phyloP scores from a whole-genome alignment of 2,329 filamentous ascomycete genomes.

The Hawksworthiomyces lignivorus region DNA sequence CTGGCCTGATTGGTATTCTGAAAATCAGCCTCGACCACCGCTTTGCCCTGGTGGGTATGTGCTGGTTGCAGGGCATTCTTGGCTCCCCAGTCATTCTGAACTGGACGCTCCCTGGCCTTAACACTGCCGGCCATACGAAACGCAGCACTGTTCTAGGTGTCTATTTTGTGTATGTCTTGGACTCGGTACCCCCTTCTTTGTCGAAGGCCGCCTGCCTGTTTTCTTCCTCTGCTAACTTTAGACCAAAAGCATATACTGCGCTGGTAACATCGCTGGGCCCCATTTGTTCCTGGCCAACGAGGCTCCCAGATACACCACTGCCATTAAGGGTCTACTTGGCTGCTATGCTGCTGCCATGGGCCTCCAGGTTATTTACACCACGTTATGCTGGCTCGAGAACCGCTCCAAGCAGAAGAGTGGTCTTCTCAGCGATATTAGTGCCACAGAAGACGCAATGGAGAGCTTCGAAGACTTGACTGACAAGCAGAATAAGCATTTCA shows the following conservation, averaged over 20 bases:
- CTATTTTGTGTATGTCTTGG: conserved; percentile 27
- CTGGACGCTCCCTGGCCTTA: conserved; percentile 43
- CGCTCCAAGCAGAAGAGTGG: conserved; percentile 8
- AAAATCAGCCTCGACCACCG: conserved; percentile 37
- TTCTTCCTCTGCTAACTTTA: neutral
- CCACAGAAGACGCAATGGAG: conserved; percentile 11
- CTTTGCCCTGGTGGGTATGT: conserved; percentile 42
- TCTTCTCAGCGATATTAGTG: neutral
- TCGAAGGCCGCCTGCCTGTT: too few species aligned
- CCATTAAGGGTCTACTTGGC: conserved; percentile 13
- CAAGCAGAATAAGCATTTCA: conserved; percentile 16
- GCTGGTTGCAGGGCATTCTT: conserved; percentile 43
- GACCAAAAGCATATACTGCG: conserved; percentile 4
- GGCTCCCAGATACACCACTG: conserved; percentile 12
- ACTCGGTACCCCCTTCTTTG: too few species aligned
- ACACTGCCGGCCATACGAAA: conserved; percentile 43
- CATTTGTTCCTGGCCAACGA: conserved; percentile 13
- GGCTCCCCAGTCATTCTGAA: conserved; percentile 42
- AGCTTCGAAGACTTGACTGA: conserved; percentile 14
- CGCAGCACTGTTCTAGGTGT: conserved; percentile 39
- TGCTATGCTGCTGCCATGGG: conserved; percentile 13
- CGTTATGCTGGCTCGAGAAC: conserved; percentile 12
- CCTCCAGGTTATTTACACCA: conserved; percentile 11
- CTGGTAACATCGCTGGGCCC: conserved; percentile 14
- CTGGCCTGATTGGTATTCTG: conserved; percentile 41